Percentiles rank a stretch among this genome's conserved stretches.
Evolutionary conservation across 495 filamentous ascomycete genomes (phyloP).

Genomic region (Achaetomiella virescens): DNA sequence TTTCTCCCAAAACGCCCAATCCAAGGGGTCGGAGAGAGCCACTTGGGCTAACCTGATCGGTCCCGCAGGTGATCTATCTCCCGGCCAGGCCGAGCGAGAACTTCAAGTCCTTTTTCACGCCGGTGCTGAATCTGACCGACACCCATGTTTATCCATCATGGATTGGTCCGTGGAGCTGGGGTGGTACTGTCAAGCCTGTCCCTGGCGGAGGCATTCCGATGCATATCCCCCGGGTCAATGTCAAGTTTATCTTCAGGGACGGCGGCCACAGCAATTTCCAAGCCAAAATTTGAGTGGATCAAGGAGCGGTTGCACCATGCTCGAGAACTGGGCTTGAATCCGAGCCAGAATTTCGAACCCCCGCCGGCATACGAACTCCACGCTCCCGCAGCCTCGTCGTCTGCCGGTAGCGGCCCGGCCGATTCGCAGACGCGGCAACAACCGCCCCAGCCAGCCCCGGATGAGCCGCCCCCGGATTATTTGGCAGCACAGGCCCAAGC

Average conservation of each 20-base stretch:
- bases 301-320: constrained; percentile 78
- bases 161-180: constrained; percentile 95
- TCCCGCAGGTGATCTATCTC: constrained; percentile 74
- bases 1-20: neutral
- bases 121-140: constrained; percentile 79
- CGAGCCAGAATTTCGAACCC: constrained; percentile 59
- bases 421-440: constrained; percentile 9
- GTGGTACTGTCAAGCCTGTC: constrained; percentile 69
- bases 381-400: constrained; percentile 23
- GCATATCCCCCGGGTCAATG: constrained; percentile 62
- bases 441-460: constrained; percentile 45
- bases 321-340: constrained; percentile 55
- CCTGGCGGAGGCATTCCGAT: constrained; percentile 77
- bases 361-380: constrained; percentile 70
- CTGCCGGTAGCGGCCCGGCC: constrained; percentile 17
- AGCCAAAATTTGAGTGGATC: constrained; percentile 70
- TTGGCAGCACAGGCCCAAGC: constrained; percentile 82
- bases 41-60: constrained; percentile 15
- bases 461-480: constrained; percentile 87
- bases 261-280: constrained; percentile 93
- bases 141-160: constrained; percentile 86
- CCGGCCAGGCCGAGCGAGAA: constrained; percentile 59
- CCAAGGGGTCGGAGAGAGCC: neutral
- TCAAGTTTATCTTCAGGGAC: constrained; percentile 87
- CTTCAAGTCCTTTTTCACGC: constrained; percentile 83